These are phyloP conservation scores for Xylariaceae sp. DNA, from an alignment of 2,329 filamentous ascomycete genomes.

Conservation along the genomic window DNA sequence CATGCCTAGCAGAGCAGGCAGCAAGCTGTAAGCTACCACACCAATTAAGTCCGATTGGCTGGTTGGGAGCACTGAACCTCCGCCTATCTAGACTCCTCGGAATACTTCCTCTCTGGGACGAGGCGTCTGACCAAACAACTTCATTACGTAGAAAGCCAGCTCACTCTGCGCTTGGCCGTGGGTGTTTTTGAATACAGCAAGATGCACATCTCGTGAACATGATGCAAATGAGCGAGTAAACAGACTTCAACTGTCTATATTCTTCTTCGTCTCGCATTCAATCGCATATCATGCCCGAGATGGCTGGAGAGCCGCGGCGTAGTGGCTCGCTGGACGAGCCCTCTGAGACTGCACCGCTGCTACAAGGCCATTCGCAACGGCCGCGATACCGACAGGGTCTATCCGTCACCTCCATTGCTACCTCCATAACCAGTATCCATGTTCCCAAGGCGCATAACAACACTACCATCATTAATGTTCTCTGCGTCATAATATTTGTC, in stretches of 20 bases:
- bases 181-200: no score
- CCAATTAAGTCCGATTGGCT: no score
- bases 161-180: no score
- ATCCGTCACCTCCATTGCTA: constrained; percentile 35
- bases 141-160: no score
- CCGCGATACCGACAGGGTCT: constrained; percentile 27
- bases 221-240: no score
- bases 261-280: no score
- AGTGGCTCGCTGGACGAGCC: constrained; percentile 17
- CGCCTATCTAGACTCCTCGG: constrained; percentile 6
- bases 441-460: constrained; percentile 35
- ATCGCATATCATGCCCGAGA: no score
- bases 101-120: constrained; percentile 10
- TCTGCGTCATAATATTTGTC: constrained; percentile 43
- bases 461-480: constrained; percentile 39
- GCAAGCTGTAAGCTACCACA: no score
- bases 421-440: constrained; percentile 26
- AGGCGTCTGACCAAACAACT: not conserved
- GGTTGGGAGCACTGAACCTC: not conserved
- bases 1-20: no score
- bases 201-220: no score
- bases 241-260: no score
- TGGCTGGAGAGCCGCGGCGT: constrained; percentile 5
- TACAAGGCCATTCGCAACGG: constrained; percentile 22
- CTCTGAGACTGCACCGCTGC: constrained; percentile 17